Evolutionary conservation across 768 basidiomycete species (phyloP), one percentile per base, ranked within the genome.

Genomic region (Hericium rajendrae): DNA sequence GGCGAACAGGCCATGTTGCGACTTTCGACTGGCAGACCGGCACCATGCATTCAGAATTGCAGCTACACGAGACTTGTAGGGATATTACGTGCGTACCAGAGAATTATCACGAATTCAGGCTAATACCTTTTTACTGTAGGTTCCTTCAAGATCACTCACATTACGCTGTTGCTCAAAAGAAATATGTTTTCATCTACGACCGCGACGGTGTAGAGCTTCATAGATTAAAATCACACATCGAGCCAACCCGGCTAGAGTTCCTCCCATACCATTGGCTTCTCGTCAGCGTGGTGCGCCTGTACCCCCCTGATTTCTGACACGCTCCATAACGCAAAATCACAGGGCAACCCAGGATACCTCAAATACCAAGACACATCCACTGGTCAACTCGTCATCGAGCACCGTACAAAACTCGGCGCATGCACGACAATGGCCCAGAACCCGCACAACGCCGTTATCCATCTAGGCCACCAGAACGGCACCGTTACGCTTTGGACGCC

Each of bases 331-430:
- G 12, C 28, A 16, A 18, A 38, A 28, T 28, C 16, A 12, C 58
- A 84, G 91, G 91, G 94, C 6, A 89, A 94, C 66, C 75, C 91
- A 13, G 95, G 97, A 2, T 91, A 85, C 69, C 76, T 98, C 0
- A 94, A 94, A 73, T 99, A 97, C 72, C 93, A 95, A 73, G 97
- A 99, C 67, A 94, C 91, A 0, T 93, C 95, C 4, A 98, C 93
- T 0, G 97, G 97, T 12, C 78, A 84, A 55, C 77, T 97, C 40
- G 75, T 98, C 38, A 82, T 84, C 39, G 86, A 91, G 67, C 91
- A 95, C 69, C 85, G 91, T 20, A 95, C 94, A 9, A 92, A 91
- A 66, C 79, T 95, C 24, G 94, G 97, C 3, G 79, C 86, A 9
- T 92, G 89, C 64, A 78, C 74, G 38, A 81, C 88, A 40, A 90